phyloP scores from a whole-genome alignment of 805 yeast genomes.

The Candida railenensis region DNA sequence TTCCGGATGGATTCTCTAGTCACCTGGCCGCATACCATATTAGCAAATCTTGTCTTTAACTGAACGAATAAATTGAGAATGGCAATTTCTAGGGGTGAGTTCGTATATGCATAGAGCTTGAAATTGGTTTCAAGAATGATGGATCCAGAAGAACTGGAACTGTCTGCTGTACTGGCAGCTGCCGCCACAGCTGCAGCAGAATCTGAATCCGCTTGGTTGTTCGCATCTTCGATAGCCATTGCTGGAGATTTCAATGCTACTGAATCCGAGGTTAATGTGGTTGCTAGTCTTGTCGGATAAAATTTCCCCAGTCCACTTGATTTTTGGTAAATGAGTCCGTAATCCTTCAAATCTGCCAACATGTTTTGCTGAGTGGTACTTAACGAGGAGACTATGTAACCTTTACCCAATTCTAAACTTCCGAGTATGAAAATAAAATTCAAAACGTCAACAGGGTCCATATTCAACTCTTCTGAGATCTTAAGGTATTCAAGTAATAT shows the following conservation, averaged over 20 bases:
- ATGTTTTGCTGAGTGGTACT: conserved; percentile 80
- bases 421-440: conserved; percentile 94
- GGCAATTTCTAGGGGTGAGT: conserved; percentile 93
- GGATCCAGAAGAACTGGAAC: conserved; percentile 50
- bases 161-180: neutral
- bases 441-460: conserved; percentile 95
- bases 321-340: conserved; percentile 78
- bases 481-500: conserved; percentile 81
- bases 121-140: conserved; percentile 91
- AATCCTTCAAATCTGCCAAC: conserved; percentile 87
- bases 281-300: conserved; percentile 88
- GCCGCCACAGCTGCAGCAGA: conserved; percentile 8
- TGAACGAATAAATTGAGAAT: conserved; percentile 86
- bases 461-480: conserved; percentile 76
- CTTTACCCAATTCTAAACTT: conserved; percentile 85
- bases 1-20: conserved; percentile 88
- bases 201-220: conserved; percentile 18
- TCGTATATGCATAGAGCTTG: conserved; percentile 88
- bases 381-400: conserved; percentile 68
- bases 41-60: conserved; percentile 78
- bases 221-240: conserved; percentile 69
- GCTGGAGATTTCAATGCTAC: conserved; percentile 71
- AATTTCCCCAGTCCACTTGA: conserved; percentile 57
- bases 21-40: conserved; percentile 90
- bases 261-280: conserved; percentile 84